phyloP scores from a whole-genome alignment of 2,329 filamentous ascomycete genomes.

The Penicillium occitanis region DNA sequence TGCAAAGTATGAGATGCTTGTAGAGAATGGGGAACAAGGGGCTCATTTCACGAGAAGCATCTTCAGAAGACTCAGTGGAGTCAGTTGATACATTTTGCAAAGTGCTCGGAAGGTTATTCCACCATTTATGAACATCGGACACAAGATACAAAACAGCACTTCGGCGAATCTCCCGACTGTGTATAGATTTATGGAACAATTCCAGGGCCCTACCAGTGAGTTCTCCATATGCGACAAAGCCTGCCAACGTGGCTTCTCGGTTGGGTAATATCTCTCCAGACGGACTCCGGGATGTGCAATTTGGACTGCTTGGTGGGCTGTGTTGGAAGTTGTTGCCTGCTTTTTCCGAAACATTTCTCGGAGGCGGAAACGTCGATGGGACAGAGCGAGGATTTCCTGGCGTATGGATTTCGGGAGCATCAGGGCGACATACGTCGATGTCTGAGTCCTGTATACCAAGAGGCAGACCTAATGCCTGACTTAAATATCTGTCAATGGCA shows the following conservation, averaged over 20 bases:
- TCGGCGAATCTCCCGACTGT: conserved; percentile 41
- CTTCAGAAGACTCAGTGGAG: conserved; percentile 13
- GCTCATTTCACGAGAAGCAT: conserved; percentile 32
- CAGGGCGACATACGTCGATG: conserved; percentile 50
- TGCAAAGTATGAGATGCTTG: conserved; percentile 42
- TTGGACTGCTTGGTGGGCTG: background rate
- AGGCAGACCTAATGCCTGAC: conserved; percentile 41
- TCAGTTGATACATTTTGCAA: conserved; percentile 26
- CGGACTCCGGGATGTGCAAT: background rate
- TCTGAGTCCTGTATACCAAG: conserved; percentile 45
- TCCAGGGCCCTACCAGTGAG: conserved; percentile 43
- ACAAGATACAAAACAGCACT: conserved; percentile 40
- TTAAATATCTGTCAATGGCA: conserved; percentile 44
- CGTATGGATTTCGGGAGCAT: conserved; percentile 42
- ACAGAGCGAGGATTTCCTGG: conserved; percentile 20
- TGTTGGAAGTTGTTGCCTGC: background rate
- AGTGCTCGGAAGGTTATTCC: conserved; percentile 40
- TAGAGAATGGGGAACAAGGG: conserved; percentile 46
- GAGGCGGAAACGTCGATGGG: conserved; percentile 7
- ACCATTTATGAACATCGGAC: conserved; percentile 46
- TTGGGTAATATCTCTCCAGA: conserved; percentile 11
- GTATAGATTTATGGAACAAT: conserved; percentile 44
- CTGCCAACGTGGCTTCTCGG: conserved; percentile 38
- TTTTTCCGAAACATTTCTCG: background rate
- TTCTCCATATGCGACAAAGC: conserved; percentile 42